Conservation (phyloP, 306 rosid species). For the Begonia masoniana region DNA sequence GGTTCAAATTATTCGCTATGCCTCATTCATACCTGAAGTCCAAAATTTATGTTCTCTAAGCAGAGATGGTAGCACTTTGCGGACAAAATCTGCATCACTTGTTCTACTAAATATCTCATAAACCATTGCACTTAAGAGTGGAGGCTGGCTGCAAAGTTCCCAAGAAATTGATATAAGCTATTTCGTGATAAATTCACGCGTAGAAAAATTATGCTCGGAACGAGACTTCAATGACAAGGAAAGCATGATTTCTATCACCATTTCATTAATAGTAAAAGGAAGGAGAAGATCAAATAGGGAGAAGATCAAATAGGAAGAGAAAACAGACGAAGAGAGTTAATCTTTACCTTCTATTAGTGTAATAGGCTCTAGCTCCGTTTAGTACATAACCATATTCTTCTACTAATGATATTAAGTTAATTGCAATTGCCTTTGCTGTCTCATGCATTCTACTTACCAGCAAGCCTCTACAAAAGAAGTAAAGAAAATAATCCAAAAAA, state of each 20-base stretch:
- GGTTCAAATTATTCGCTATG: no score
- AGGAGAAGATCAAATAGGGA: neutral
- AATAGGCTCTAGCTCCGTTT: constrained; percentile 80
- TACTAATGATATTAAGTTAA: constrained; percentile 50
- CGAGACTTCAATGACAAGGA: neutral
- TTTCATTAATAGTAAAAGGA: no score
- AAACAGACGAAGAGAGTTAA: neutral
- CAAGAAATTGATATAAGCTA: neutral
- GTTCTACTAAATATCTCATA: constrained; percentile 51
- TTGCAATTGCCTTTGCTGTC: constrained; percentile 56
- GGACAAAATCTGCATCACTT: constrained; percentile 45
- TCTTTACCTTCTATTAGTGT: constrained; percentile 69
- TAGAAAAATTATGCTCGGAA: neutral
- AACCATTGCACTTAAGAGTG: constrained; percentile 84
- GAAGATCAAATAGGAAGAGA: neutral
- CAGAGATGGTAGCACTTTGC: constrained; percentile 66
- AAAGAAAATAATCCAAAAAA: neutral
- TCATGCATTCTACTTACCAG: constrained; percentile 69
- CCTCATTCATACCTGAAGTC: constrained; percentile 57
- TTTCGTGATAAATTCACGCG: neutral
- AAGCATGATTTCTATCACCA: neutral
- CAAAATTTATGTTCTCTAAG: constrained; percentile 69
- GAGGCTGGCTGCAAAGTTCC: constrained; percentile 75
- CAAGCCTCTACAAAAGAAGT: constrained; percentile 48
- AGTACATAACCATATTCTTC: constrained; percentile 73